Evolutionary conservation across 192 early-diverging fungal genomes (phyloP), one percentile per base, ranked within the genome.

Genomic region (Oehlia diaphana): DNA sequence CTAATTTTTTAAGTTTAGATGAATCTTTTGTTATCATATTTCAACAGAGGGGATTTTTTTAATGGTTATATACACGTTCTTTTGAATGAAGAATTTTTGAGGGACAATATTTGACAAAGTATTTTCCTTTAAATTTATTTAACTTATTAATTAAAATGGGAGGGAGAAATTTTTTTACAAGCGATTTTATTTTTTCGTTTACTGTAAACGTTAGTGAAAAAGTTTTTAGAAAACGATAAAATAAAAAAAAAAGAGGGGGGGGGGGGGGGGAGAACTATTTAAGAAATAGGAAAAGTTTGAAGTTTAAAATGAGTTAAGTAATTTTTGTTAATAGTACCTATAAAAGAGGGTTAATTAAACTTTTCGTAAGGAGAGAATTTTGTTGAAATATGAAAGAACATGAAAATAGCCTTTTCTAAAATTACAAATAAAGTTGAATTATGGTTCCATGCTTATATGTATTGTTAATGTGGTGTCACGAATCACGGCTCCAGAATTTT

Each of bases 1-100:
- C 49, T 62, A 79, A 71, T 71, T 71, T 79, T 62, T 79, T 50
- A 12, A 79, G 23, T 79, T 79, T 63, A 39, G 28, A n/a, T 14
- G 67, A n/a, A 14, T 69, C 14, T 47, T 79, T 16, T 33, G 69
- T 71, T 62, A 70, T 37, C 66, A 78, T 68, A 14, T 66, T 58
- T 58, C 53, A 58, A 58, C 53, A 5, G 13, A 4, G 50, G 13
- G 3, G 2, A 16, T 58, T 58, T 58, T 19, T 58, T 58, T 19
- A 31, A 1, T 58, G 4, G 13, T 58, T 58, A 58, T 58, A 19
- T 58, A 58, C 53, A 58, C 16, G 16, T 58, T 58, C 53, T 58
- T 50, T 14, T 19, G 5, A 58, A 14, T 53, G 50, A 53, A 53
- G 12, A 53, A 16, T 13, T 58, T 26, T 58, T 19, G 16, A 58